A percentile compares a stretch with the other conserved stretches of the same genome.
Evolutionary conservation across 2,329 filamentous ascomycete genomes (phyloP).

Genomic region (Monosporascus sp.): DNA sequence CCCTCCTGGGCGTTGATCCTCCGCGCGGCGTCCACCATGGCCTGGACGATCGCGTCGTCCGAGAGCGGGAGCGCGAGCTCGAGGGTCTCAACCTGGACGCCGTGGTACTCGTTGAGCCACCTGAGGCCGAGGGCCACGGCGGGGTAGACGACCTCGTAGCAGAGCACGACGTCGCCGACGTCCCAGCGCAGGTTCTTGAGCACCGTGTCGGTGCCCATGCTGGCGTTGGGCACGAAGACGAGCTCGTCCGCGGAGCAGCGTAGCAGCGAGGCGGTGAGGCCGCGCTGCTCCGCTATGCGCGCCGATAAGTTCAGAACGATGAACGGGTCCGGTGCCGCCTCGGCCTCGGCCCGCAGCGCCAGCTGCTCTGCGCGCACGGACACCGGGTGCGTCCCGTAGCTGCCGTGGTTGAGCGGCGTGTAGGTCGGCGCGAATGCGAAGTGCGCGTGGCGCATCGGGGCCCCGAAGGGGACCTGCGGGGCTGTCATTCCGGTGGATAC

Average conservation of each 20-base stretch:
- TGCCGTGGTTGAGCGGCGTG: conserved; percentile 26
- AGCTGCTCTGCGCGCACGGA: conserved; percentile 16
- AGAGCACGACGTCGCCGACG: conserved; percentile 53
- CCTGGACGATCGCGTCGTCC: conserved; percentile 47
- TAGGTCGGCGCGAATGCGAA: conserved; percentile 24
- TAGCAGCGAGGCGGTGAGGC: conserved; percentile 10
- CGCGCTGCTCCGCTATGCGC: conserved; percentile 14
- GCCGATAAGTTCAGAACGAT: conserved; percentile 19
- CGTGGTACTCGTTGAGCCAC: conserved; percentile 52
- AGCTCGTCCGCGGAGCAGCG: conserved; percentile 16
- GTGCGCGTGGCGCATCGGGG: conserved; percentile 22
- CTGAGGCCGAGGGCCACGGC: conserved; percentile 52
- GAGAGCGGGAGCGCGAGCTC: conserved; percentile 42
- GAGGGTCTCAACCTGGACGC: conserved; percentile 37
- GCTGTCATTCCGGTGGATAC: not conserved
- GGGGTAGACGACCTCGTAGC: conserved; percentile 59
- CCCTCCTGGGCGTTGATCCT: conserved; percentile 28
- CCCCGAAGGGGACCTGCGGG: conserved; percentile 19
- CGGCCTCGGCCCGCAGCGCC: conserved; percentile 16
- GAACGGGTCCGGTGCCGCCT: conserved; percentile 23
- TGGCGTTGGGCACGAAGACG: conserved; percentile 62
- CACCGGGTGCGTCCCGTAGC: conserved; percentile 20
- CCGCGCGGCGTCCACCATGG: conserved; percentile 44
- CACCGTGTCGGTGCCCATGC: conserved; percentile 57
- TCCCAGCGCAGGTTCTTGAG: conserved; percentile 53